These are phyloP conservation scores for Cordyceps tenuipes DNA, from an alignment of 2,329 filamentous ascomycete species.

Conservation along the genomic window DNA sequence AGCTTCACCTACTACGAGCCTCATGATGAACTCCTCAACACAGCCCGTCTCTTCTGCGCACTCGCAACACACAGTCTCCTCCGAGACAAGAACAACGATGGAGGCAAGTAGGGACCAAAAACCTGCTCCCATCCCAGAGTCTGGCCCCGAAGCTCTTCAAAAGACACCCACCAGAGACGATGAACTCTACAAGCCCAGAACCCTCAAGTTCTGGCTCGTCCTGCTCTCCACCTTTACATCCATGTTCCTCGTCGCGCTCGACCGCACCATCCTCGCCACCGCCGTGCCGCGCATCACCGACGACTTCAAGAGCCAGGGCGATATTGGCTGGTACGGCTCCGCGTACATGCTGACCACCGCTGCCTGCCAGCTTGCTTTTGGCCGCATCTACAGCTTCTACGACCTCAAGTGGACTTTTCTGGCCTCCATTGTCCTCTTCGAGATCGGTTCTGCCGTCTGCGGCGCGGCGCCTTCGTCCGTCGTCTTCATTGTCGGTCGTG, in stretches of 20 bases:
- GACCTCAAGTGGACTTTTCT: slow-evolving; percentile 41
- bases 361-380: slow-evolving; percentile 44
- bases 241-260: slow-evolving; percentile 50
- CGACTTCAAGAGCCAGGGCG: slow-evolving; percentile 44
- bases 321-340: slow-evolving; percentile 54
- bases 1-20: not conserved
- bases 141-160: not conserved
- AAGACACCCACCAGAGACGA: slow-evolving; percentile 15
- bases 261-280: slow-evolving; percentile 40
- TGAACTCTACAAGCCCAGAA: slow-evolving; percentile 43
- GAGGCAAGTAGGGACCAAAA: not conserved
- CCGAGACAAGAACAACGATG: not conserved
- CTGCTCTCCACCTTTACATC: slow-evolving; percentile 45
- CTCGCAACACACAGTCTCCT: slow-evolving; percentile 1
- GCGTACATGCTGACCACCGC: slow-evolving; percentile 52
- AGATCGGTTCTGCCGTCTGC: slow-evolving; percentile 46
- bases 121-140: not conserved
- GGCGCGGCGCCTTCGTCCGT: slow-evolving; percentile 45
- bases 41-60: not conserved
- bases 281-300: slow-evolving; percentile 42
- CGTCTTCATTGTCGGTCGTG: slow-evolving; percentile 47
- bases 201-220: slow-evolving; percentile 47
- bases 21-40: not conserved
- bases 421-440: slow-evolving; percentile 40
- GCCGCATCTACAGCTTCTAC: slow-evolving; percentile 47